phyloP scores from a whole-genome alignment of 441 rosid genomes.

The Eruca vesicaria region DNA sequence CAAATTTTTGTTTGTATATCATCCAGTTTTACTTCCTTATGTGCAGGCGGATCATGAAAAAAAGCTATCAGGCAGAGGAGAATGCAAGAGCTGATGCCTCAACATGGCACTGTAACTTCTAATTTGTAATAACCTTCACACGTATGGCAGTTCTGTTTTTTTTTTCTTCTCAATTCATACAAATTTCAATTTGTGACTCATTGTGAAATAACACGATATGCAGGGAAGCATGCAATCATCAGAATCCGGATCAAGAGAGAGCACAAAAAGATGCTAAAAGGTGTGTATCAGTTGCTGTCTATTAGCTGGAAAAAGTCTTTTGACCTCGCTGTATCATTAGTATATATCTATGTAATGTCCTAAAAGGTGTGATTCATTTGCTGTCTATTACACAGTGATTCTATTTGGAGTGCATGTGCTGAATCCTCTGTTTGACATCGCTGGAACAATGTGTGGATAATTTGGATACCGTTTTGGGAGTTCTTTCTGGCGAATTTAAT shows the following conservation, averaged over 20 bases:
- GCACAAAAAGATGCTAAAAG: constrained; percentile 87
- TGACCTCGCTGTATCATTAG: too few relatives aligned
- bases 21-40: background rate
- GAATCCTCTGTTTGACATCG: constrained; percentile 96
- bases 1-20: background rate
- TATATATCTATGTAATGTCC: too few relatives aligned
- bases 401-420: constrained; percentile 95
- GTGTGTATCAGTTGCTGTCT: constrained; percentile 35
- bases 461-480: constrained; percentile 92
- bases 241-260: too few relatives aligned
- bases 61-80: constrained; percentile 94
- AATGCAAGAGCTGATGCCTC: constrained; percentile 98
- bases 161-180: background rate
- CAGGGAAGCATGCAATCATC: constrained; percentile 69
- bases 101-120: constrained; percentile 57
- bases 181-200: constrained; percentile 11
- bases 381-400: too few relatives aligned
- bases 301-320: too few relatives aligned
- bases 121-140: background rate
- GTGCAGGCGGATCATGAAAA: constrained; percentile 87
- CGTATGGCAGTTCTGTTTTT: background rate
- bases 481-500: constrained; percentile 81
- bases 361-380: too few relatives aligned
- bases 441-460: constrained; percentile 99
- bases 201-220: constrained; percentile 3